Percentiles rank a stretch among this genome's conserved stretches.
phyloP scores from a whole-genome alignment of 2,329 filamentous ascomycete species.

The Fusarium longipes region DNA sequence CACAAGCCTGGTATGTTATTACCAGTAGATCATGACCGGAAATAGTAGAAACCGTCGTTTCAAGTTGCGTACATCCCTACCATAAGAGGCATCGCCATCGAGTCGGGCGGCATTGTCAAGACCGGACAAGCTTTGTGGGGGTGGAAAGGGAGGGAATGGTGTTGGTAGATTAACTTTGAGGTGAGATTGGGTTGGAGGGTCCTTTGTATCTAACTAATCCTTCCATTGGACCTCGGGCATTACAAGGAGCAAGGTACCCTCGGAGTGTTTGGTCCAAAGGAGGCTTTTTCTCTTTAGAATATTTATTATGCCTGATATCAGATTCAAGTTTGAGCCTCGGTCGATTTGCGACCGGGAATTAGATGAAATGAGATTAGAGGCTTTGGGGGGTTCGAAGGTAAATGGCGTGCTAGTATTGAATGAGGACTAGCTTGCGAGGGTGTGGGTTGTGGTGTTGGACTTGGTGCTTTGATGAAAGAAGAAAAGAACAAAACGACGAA shows the following conservation, averaged over 20 bases:
- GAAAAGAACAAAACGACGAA: conserved; percentile 2
- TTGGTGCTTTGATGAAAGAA: background rate
- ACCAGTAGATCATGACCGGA: conserved; percentile 43
- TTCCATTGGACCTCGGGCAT: background rate
- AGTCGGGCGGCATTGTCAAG: conserved; percentile 50
- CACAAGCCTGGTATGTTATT: conserved; percentile 15
- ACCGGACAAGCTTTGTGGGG: conserved; percentile 55
- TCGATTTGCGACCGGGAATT: conserved; percentile 1
- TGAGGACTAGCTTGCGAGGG: conserved; percentile 1
- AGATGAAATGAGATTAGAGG: conserved; percentile 4
- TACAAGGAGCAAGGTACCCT: background rate
- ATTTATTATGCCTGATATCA: background rate
- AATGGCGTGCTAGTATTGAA: conserved; percentile 1
- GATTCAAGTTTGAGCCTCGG: conserved; percentile 18
- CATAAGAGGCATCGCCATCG: conserved; percentile 40
- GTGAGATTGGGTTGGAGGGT: conserved; percentile 30
- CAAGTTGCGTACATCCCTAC: conserved; percentile 50
- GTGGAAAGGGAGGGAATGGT: conserved; percentile 31
- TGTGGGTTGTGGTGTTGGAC: background rate
- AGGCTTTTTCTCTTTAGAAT: background rate
- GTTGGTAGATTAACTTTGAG: conserved; percentile 30
- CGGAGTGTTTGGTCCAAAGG: conserved; percentile 22
- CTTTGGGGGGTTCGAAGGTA: background rate
- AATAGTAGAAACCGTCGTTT: conserved; percentile 50
- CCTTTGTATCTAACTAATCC: background rate